Base-by-base conservation (phyloP, 1,284 basidiomycete genomes). In the Malassezia obtusa region DNA sequence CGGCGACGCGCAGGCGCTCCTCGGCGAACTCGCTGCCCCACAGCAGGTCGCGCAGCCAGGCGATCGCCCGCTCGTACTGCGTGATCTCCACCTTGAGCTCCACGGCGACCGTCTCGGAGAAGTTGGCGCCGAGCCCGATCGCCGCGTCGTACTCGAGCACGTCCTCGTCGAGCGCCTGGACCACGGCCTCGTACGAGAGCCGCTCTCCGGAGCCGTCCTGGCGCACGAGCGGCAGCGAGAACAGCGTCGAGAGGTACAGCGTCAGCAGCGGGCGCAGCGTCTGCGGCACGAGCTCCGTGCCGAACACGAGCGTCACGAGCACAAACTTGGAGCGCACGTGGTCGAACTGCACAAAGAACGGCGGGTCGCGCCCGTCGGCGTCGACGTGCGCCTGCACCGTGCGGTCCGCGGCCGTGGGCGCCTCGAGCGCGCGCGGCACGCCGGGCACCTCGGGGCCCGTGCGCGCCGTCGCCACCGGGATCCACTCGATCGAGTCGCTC, bases 311-410 rank as follows among this genome's bases (percentile, higher is more conserved):
- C 19, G 82, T 81, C 56, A 96, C 60, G 37, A 71, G 69, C 22
- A 77, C 83, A 73, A 99, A 98, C 69, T 91, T 87, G 7, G 91
- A 96, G 84, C 90, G 65, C 32, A 72, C 59, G 46, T 70, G 51
- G 50, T 77, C 86, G 68, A 88, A 98, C 70, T 96, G 86, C 2
- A 92, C 81, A 72, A 91, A 92, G 78, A 90, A 92, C 0, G 92
- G 84, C 39, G 92, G 75, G 2, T 77, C 65, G 1, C 78, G 68
- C 0, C 83, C 83, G 63, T 96, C 91, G 2, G 77, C 73, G 44
- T 83, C 79, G 39, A 99, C 78, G 68, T 87, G 81, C 49, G 78
- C 78, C 58, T 81, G 79, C 17, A 95, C 43, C 32, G 28, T 19
- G 17, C 21, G 12, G 32, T 45, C 43, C 12, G 12, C 15, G 11